Base-by-base conservation (phyloP, 441 rosid genomes). In the Sinapis alba region DNA sequence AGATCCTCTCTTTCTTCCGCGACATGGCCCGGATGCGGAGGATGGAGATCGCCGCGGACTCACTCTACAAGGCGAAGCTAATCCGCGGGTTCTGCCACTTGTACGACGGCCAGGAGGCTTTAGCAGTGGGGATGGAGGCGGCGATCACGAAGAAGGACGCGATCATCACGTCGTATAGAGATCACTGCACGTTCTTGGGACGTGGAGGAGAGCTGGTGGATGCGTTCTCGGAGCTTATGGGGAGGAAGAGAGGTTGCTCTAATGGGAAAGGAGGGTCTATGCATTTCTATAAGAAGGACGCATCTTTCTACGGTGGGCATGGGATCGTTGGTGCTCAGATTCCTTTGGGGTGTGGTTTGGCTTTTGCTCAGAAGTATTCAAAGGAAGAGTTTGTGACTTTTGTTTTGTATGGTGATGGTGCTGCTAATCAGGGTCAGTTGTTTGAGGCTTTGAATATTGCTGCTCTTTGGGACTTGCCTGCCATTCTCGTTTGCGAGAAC, bases 321-420 rank as follows among this genome's bases (percentile, higher is more conserved):
- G 99, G 99, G 43, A 95, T 95, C 62, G 99, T 95, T 8, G 99
- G 99, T 3, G 99, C 99, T 57, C 99, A 95, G 86, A 77, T 95
- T 63, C 99, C 99, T 0, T 71, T 95, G 62, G 99, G 99, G 2
- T 88, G 97, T 74, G 99, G 99, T 51, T 77, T 95, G 83, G 98
- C 99, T 18, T 95, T 95, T 30, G 99, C 95, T 7, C 99, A 91
- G 81, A 95, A 95, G 89, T 95, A 95, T 65, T 71, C 67, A 0
- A 95, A 95, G 83, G 99, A 93, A 18, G 99, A 93, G 36, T 63
- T 83, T 5, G 98, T 91, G 82, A 84, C 92, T n/a, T 93, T 95
- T 80, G 85, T 86, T 2, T 58, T 95, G 75, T 95, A 95, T 62
- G 99, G 98, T 24, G 99, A 90, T 64, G 99, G 98, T 66, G 99